Conservation (phyloP, 2,329 filamentous ascomycete genomes). For the Cladorrhinum sp. region DNA sequence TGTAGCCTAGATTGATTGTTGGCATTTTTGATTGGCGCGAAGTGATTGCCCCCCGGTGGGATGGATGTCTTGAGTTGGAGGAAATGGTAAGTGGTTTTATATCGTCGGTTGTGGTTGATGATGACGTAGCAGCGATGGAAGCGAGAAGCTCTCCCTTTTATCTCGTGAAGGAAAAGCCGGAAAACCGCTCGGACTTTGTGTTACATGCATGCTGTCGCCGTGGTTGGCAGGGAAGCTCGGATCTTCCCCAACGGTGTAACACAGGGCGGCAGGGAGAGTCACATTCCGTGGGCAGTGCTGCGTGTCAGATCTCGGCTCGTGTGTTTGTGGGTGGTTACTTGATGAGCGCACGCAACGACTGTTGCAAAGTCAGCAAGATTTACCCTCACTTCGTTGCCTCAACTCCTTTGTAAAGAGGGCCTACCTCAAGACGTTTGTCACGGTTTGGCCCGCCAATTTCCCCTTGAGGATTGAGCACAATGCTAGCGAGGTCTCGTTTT, state of each 20-base stretch:
- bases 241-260: background rate
- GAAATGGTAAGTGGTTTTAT: background rate
- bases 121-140: too few relatives aligned
- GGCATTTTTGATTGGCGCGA: conserved; percentile 15
- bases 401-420: background rate
- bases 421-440: background rate
- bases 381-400: background rate
- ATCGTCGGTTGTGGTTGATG: background rate
- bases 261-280: background rate
- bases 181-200: background rate
- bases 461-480: background rate
- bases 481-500: background rate
- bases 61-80: too few relatives aligned
- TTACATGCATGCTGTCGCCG: background rate
- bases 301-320: too few relatives aligned
- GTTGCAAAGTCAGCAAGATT: background rate
- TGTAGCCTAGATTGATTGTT: conserved; percentile 29
- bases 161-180: background rate
- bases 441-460: background rate
- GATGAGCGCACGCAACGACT: background rate
- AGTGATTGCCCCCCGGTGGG: background rate
- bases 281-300: too few relatives aligned
- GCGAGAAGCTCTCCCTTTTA: too few relatives aligned
- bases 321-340: too few relatives aligned
- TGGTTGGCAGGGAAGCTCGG: background rate